phyloP scores from a whole-genome alignment of 305 asterid genomes.

The Fraxinus floribunda region DNA sequence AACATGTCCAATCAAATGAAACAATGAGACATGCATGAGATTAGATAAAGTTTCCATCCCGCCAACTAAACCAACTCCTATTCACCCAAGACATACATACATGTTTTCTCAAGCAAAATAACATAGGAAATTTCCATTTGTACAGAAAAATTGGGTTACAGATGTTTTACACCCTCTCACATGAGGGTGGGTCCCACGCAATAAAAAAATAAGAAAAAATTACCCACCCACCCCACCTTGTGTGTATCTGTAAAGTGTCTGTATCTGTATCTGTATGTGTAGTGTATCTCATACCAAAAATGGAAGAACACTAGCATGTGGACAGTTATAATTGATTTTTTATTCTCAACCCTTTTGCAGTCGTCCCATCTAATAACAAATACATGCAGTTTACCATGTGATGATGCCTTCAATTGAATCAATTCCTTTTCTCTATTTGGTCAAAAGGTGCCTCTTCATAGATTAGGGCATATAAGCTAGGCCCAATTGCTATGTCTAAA shows the following conservation, averaged over 20 bases:
- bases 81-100: neutral
- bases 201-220: too few species aligned
- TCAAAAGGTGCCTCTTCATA: neutral
- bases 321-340: slow-evolving; percentile 16
- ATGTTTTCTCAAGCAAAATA: neutral
- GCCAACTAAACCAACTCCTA: slow-evolving; percentile 1
- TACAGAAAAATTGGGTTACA: too few species aligned
- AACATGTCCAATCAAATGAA: neutral
- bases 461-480: neutral
- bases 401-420: too few species aligned
- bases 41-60: neutral
- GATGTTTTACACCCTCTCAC: too few species aligned
- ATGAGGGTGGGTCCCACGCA: too few species aligned
- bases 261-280: too few species aligned
- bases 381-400: too few species aligned
- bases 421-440: too few species aligned
- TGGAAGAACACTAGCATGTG: slow-evolving; percentile 30
- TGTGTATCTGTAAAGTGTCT: too few species aligned
- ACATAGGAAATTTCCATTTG: neutral
- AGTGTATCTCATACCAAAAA: neutral
- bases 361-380: too few species aligned
- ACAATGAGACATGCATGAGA: neutral
- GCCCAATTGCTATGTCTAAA: slow-evolving; percentile 3
- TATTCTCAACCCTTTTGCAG: too few species aligned
- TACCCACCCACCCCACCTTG: too few species aligned